Evolutionary conservation across 2,329 filamentous ascomycete genomes (phyloP), one percentile per base, ranked within the genome.

Genomic region (Claviceps maximensis): DNA sequence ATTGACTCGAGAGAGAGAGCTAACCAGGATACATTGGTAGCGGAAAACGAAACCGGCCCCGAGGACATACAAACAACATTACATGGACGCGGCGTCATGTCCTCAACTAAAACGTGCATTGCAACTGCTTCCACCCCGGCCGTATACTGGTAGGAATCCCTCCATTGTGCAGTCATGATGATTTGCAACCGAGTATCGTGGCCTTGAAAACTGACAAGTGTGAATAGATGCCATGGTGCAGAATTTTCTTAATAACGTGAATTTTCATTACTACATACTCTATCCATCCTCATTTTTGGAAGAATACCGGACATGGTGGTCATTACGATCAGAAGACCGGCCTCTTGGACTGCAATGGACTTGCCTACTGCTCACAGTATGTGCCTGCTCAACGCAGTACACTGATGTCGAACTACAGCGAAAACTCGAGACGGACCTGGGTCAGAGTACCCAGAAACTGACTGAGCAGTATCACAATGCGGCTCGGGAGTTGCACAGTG

Each of bases 221-320:
- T 42, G 38, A 29, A 27, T 33, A 71, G 69, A 70, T 53, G 59
- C 57, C 10, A 59, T 71, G 7, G 62, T 71, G 10, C 64, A 71
- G 41, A 68, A 68, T 56, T 71, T 70, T 51, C 58, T 71, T 15
- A 60, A 62, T 49, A 61, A 63, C 42, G 67, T 66, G 55, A 71
- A 71, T 54, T 70, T 61, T 49, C 67, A 70, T 54, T 67, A 68
- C 60, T 70, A 70, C 54, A 65, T 70, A 49, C 57, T 69, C 31
- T 69, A 71, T 51, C 65, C 69, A 0, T 56, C 62, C 0, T 58
- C 60, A 5, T 70, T 71, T 38, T 38, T 68, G 13, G 62, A 65
- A 38, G 66, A 70, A 25, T 70, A 71, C 45, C 58, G 63, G 36
- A 53, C 57, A 15, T 71, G 69, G 68, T 71, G 68, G 65, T 50